Evolutionary conservation across 768 basidiomycete species (phyloP).

Genomic region (Leccinum uliginosum): DNA sequence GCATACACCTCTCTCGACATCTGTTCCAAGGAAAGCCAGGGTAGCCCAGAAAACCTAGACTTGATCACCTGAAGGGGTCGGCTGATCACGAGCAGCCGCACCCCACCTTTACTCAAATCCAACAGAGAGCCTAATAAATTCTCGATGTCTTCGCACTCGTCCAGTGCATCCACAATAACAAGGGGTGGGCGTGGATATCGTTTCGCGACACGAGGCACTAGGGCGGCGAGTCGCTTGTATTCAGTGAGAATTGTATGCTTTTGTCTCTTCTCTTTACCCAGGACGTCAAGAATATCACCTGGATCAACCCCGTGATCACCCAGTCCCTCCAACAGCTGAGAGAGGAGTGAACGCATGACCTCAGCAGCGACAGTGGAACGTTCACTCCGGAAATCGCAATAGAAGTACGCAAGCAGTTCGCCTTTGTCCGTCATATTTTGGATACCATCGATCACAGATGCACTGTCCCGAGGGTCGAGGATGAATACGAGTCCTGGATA

Average conservation of each 20-base stretch:
- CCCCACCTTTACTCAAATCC: background rate
- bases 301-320: background rate
- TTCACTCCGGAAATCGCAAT: background rate
- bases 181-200: background rate
- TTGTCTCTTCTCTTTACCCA: background rate
- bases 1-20: background rate
- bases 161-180: slow-evolving; percentile 12
- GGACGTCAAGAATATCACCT: background rate
- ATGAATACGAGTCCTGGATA: background rate
- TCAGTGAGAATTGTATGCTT: background rate
- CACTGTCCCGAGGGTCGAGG: background rate
- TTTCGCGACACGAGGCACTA: background rate
- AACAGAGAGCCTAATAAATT: background rate
- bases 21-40: slow-evolving; percentile 3
- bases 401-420: background rate
- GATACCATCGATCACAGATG: background rate
- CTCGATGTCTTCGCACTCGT: slow-evolving; percentile 14
- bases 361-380: background rate
- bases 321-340: background rate
- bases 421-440: background rate
- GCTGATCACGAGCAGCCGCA: slow-evolving; percentile 10
- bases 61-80: slow-evolving; percentile 2
- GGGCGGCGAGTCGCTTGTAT: background rate
- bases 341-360: background rate
- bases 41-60: background rate